Evolutionary conservation across 441 rosid genomes (phyloP), one percentile per base, ranked within the genome.

Genomic region (Pelargonium australe): DNA sequence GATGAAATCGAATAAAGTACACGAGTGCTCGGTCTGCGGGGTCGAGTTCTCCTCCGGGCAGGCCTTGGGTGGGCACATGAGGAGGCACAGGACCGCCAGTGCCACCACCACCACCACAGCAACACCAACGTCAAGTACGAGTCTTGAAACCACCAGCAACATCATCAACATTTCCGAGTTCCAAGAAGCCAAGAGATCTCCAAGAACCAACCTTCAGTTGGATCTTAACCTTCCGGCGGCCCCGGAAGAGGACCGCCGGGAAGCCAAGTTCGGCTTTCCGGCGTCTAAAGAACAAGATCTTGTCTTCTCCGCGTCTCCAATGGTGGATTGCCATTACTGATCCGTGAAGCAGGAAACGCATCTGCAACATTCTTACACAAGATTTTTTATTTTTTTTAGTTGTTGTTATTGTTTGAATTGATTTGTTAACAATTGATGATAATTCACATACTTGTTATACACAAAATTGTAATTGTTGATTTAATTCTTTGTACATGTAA

Each of bases 11-110:
- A 74, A 72, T 14, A 87, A 83, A 75, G 81, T 83, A 12, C 95
- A 86, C 20, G 87, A 83, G 69, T 88, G 95, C 76, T 84, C 87
- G 0, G 76, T 85, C 4, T 88, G 95, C 5, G 81, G 84, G 13
- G 87, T 88, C 0, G 85, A 84, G 81, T 89, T 86, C 80, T 70
- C 81, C 11, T 83, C 90, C 2, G 90, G 89, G 9, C 89, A 86
- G 77, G 90, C 89, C 25, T 71, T 87, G 57, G 93, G 89, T 2
- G 93, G 93, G 12, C 93, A 87, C 57, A 86, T 87, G 93, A 80
- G 93, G 61, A 76, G 87, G 72, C 93, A 87, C 64, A 72, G 89
- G 77, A 70, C 74, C 1, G 31, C 12, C 2, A 4, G 51, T 43
- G 40, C 47, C 17, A 47, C 75, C 6, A 1, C 75, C 6, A 1